A percentile compares a stretch with the other conserved stretches of the same genome.
Conservation (phyloP, 2,329 filamentous ascomycete species). For the Curvularia verruculosa region DNA sequence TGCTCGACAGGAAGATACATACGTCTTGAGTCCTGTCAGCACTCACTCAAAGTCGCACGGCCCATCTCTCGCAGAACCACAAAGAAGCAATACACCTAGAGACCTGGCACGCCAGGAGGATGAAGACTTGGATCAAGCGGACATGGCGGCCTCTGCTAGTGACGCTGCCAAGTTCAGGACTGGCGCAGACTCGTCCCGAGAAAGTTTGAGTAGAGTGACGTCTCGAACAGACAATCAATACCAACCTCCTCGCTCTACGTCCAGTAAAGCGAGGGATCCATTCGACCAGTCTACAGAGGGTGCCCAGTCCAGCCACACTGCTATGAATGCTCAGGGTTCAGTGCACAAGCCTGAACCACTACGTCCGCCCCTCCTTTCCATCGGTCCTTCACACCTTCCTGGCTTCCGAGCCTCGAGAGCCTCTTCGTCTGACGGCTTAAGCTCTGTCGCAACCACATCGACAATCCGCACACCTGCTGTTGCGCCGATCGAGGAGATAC, state of each 20-base stretch:
- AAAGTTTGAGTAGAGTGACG: conserved; percentile 28
- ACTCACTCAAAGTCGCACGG: conserved; percentile 32
- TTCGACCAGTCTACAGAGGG: conserved; percentile 34
- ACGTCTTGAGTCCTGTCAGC: conserved; percentile 35
- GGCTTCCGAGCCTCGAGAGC: conserved; percentile 54
- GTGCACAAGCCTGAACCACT: conserved; percentile 38
- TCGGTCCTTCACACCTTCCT: conserved; percentile 56
- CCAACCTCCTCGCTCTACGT: conserved; percentile 27
- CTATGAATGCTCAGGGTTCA: conserved; percentile 31
- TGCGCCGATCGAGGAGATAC: conserved; percentile 41
- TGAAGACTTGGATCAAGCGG: conserved; percentile 44
- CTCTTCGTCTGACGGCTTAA: conserved; percentile 54
- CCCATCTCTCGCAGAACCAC: conserved; percentile 26
- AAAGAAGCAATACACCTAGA: conserved; percentile 24
- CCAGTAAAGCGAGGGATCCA: conserved; percentile 27
- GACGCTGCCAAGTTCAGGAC: conserved; percentile 32
- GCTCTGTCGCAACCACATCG: conserved; percentile 45
- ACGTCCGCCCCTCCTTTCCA: conserved; percentile 50
- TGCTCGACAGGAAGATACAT: conserved; percentile 35
- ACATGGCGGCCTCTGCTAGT: conserved; percentile 30
- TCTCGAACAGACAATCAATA: conserved; percentile 35
- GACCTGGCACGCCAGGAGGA: conserved; percentile 37
- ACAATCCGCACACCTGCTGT: conserved; percentile 42
- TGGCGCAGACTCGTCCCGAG: conserved; percentile 29
- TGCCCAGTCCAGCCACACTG: conserved; percentile 28